Conservation (phyloP, 768 basidiomycete species). For the Tulasnella calospora region DNA sequence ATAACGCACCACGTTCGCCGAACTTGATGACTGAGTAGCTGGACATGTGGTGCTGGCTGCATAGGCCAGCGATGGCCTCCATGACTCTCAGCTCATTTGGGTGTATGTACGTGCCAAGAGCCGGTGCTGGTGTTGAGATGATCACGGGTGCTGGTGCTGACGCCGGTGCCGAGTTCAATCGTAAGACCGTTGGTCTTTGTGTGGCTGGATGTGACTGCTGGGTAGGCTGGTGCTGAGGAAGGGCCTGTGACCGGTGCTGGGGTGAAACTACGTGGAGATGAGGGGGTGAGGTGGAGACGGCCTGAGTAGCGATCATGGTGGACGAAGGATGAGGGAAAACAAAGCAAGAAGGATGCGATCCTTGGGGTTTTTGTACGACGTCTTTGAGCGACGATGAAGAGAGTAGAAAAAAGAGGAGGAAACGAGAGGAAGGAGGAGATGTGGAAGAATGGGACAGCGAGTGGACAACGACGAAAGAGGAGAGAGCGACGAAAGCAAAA, state of each 20-base stretch:
- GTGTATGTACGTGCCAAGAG: neutral
- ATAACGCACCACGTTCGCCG: conserved; percentile 43
- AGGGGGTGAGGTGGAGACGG: neutral
- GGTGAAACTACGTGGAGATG: conserved; percentile 20
- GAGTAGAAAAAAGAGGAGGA: neutral
- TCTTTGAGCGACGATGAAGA: neutral
- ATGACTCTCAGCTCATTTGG: conserved; percentile 16
- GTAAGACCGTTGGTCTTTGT: neutral
- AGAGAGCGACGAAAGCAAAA: conserved; percentile 1
- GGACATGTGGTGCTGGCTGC: conserved; percentile 69
- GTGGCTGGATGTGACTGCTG: neutral
- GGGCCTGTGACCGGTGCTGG: conserved; percentile 11
- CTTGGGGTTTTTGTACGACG: neutral
- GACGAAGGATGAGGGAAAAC: conserved; percentile 1
- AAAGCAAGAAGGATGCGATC: neutral
- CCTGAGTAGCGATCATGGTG: conserved; percentile 15
- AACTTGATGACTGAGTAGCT: conserved; percentile 67
- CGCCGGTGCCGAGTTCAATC: neutral
- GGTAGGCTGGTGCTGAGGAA: conserved; percentile 15
- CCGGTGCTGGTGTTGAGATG: neutral
- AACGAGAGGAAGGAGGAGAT: neutral
- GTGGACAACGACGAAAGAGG: neutral
- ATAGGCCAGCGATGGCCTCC: conserved; percentile 38
- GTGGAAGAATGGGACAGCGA: neutral
- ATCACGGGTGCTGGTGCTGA: neutral